phyloP scores from a whole-genome alignment of 2,329 filamentous ascomycete genomes.

The Byssochlamys sp. region DNA sequence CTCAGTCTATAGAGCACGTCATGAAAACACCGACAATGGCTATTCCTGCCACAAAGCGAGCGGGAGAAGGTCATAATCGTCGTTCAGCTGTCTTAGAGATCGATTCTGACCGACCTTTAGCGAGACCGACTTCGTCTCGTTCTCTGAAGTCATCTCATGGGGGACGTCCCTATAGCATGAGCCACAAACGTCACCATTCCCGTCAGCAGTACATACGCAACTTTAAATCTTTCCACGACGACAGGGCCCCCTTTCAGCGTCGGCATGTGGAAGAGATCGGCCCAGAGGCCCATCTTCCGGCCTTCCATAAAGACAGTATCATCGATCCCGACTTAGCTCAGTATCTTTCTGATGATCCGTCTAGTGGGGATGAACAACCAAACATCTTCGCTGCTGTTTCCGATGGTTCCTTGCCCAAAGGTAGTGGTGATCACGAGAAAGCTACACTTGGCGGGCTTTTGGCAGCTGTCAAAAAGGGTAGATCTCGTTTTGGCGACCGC shows the following conservation, averaged over 20 bases:
- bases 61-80: conserved; percentile 68
- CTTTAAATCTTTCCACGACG: conserved; percentile 62
- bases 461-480: conserved; percentile 64
- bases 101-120: conserved; percentile 64
- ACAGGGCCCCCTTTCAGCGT: conserved; percentile 78
- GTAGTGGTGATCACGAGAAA: conserved; percentile 61
- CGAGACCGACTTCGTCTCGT: conserved; percentile 84
- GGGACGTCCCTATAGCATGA: conserved; percentile 65
- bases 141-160: conserved; percentile 67
- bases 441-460: conserved; percentile 63
- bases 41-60: conserved; percentile 54
- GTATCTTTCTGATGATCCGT: conserved; percentile 89
- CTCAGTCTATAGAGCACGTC: conserved; percentile 38
- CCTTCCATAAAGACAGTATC: conserved; percentile 97
- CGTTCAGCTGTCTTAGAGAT: conserved; percentile 85
- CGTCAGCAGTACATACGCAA: conserved; percentile 73
- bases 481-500: conserved; percentile 63
- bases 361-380: conserved; percentile 84
- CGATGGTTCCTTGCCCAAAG: conserved; percentile 53
- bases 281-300: conserved; percentile 61
- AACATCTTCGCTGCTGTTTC: conserved; percentile 70
- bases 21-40: conserved; percentile 52
- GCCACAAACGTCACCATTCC: conserved; percentile 78
- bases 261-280: conserved; percentile 58
- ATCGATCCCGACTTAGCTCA: conserved; percentile 92